Evolutionary conservation across 2,329 filamentous ascomycete species (phyloP).

Genomic region (Diaporthe capsici): DNA sequence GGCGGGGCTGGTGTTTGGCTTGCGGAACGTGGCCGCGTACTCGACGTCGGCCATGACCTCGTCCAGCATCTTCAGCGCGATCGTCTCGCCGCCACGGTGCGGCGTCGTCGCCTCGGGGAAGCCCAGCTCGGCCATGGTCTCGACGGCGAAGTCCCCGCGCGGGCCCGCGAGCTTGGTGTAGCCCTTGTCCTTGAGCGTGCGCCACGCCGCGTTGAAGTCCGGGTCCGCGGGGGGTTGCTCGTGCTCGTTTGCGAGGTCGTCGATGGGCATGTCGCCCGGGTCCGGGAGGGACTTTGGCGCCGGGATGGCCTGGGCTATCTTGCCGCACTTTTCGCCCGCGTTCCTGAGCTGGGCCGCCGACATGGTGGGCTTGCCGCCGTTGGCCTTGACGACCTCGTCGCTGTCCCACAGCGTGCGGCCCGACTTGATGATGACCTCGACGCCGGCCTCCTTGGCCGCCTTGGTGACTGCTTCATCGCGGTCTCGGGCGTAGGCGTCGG

Average conservation of each 20-base stretch:
- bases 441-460: constrained; percentile 74
- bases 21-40: constrained; percentile 82
- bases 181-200: constrained; percentile 67
- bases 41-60: constrained; percentile 72
- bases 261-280: constrained; percentile 73
- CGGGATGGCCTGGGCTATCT: constrained; percentile 72
- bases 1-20: constrained; percentile 81
- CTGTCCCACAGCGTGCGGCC: constrained; percentile 82
- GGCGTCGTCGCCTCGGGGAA: constrained; percentile 75
- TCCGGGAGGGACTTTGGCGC: constrained; percentile 73
- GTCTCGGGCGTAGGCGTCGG: constrained; percentile 78
- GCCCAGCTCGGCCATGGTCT: constrained; percentile 79
- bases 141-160: constrained; percentile 77
- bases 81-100: constrained; percentile 79
- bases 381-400: constrained; percentile 75
- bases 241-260: constrained; percentile 70
- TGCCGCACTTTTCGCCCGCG: constrained; percentile 74
- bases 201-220: constrained; percentile 72
- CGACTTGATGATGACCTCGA: constrained; percentile 74
- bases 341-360: constrained; percentile 76
- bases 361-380: constrained; percentile 81
- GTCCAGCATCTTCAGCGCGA: constrained; percentile 71
- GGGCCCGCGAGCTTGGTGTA: constrained; percentile 77
- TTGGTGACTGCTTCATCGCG: constrained; percentile 72
- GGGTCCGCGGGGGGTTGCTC: constrained; percentile 53